A percentile compares a stretch with the other conserved stretches of the same genome.
These are phyloP conservation scores for Sporothrix dimorphospora DNA, from an alignment of 2,329 filamentous ascomycete species.

Conservation along the genomic window DNA sequence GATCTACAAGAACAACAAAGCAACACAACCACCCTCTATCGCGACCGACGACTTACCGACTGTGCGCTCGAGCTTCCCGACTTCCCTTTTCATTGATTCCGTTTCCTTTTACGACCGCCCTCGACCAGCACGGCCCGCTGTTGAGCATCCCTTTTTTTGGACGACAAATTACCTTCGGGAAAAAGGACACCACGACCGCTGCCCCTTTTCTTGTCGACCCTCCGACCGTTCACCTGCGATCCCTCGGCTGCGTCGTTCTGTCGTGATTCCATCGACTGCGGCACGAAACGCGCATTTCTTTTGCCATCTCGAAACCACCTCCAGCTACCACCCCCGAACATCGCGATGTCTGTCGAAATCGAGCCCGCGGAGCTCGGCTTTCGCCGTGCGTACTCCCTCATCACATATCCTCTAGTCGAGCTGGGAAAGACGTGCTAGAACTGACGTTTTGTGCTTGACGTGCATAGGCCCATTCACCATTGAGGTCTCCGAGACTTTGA, in stretches of 20 bases:
- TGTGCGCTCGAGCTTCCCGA: background rate
- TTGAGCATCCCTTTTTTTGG: slow-evolving; percentile 10
- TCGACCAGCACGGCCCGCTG: background rate
- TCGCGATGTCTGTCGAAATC: slow-evolving; percentile 89
- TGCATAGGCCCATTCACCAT: slow-evolving; percentile 65
- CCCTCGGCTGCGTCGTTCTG: background rate
- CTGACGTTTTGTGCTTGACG: background rate
- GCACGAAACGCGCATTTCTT: background rate
- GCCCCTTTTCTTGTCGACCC: slow-evolving; percentile 6
- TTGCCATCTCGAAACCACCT: background rate
- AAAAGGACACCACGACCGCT: slow-evolving; percentile 5
- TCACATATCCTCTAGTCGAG: background rate
- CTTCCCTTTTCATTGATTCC: background rate
- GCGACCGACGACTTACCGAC: background rate
- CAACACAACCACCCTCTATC: background rate
- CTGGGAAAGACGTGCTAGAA: background rate
- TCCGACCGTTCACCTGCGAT: background rate
- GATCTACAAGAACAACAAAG: slow-evolving; percentile 15
- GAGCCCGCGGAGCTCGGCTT: slow-evolving; percentile 91
- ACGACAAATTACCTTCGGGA: background rate
- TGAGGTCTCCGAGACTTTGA: slow-evolving; percentile 67
- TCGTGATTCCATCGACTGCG: background rate
- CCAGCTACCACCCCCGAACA: background rate
- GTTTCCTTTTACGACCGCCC: background rate
- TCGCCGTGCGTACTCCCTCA: slow-evolving; percentile 69